A percentile compares a stretch with the other conserved stretches of the same genome.
These are phyloP conservation scores for Breynia disticha DNA, from an alignment of 441 rosid genomes.

Conservation along the genomic window DNA sequence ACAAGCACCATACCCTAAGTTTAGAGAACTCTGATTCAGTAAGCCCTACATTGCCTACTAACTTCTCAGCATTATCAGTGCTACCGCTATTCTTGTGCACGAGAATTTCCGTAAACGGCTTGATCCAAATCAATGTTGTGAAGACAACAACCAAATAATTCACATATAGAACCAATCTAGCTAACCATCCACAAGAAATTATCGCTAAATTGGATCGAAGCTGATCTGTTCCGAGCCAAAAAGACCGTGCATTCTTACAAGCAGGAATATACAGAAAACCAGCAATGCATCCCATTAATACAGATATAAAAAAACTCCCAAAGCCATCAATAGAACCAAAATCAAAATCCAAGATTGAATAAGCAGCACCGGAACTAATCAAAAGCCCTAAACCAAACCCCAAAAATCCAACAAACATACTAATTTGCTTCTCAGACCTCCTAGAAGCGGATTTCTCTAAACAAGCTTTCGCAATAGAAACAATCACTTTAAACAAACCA, in stretches of 20 bases:
- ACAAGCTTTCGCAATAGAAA: conserved; percentile 42
- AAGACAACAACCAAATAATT: conserved; percentile 33
- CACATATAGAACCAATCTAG: conserved; percentile 44
- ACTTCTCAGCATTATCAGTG: conserved; percentile 17
- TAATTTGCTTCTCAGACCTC: conserved; percentile 62
- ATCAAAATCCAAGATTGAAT: conserved; percentile 45
- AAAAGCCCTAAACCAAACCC: conserved; percentile 50
- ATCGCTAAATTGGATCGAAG: conserved; percentile 46
- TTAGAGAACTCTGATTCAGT: conserved; percentile 29
- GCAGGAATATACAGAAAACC: conserved; percentile 68
- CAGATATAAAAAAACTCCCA: conserved; percentile 34
- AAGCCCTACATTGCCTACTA: conserved; percentile 62
- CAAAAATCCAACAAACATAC: conserved; percentile 41
- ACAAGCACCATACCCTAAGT: conserved; percentile 46
- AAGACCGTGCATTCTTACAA: conserved; percentile 59
- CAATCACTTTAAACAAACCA: conserved; percentile 34
- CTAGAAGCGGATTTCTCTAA: conserved; percentile 77
- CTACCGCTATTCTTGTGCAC: conserved; percentile 21
- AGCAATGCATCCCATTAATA: conserved; percentile 50
- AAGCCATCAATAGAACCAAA: conserved; percentile 45
- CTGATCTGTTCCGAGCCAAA: conserved; percentile 95
- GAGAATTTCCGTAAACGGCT: conserved; percentile 50
- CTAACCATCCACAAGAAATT: conserved; percentile 73
- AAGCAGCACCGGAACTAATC: conserved; percentile 36
- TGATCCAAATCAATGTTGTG: conserved; percentile 75